Evolutionary conservation across 176 grass and related monocot species (phyloP).

Genomic region (Avena insularis): DNA sequence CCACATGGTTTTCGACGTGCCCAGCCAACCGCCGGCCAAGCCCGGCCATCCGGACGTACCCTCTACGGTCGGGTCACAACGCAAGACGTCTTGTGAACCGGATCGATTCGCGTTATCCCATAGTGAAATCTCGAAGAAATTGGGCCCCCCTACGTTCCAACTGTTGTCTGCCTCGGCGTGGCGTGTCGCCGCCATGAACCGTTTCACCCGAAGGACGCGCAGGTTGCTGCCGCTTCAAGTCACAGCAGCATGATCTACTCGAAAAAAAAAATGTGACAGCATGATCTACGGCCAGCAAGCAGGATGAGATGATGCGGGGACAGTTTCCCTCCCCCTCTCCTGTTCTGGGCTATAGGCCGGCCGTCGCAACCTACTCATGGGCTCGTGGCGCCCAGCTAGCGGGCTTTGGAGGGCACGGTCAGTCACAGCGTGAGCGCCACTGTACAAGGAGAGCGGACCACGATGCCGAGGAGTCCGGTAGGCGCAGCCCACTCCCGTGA

Average conservation of each 20-base stretch:
- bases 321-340: background rate
- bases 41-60: background rate
- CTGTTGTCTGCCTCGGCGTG: background rate
- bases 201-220: background rate
- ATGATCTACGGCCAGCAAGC: background rate
- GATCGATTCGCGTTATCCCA: background rate
- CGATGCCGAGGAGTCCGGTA: too few relatives aligned
- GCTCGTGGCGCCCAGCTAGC: too few relatives aligned
- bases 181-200: background rate
- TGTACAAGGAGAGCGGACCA: too few relatives aligned
- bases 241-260: background rate
- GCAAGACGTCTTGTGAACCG: background rate
- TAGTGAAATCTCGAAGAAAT: too few relatives aligned
- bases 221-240: background rate
- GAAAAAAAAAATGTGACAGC: background rate
- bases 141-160: background rate
- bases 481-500: too few relatives aligned
- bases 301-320: background rate
- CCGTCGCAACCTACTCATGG: too few relatives aligned
- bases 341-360: background rate
- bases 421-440: too few relatives aligned
- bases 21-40: too few relatives aligned
- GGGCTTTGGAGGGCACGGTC: too few relatives aligned
- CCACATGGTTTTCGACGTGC: background rate
- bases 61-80: background rate